Conservation (phyloP, 2,329 filamentous ascomycete species). For the Ceratocystis albifundus region DNA sequence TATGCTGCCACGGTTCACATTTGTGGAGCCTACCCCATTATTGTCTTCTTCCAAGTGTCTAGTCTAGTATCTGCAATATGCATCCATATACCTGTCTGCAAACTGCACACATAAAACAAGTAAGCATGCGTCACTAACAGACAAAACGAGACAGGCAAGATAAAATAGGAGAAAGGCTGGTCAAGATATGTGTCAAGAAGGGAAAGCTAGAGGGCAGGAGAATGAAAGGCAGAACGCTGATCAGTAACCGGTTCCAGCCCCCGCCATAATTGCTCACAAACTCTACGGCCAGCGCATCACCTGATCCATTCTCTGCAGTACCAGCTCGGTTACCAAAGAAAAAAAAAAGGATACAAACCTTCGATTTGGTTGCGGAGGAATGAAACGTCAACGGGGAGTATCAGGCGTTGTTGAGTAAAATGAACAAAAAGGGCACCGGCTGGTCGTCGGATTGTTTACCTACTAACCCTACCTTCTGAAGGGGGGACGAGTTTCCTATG, state of each 20-base stretch:
- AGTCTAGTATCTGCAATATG: neutral
- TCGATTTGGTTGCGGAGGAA: too few species aligned
- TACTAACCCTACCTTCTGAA: too few species aligned
- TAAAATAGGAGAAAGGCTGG: too few species aligned
- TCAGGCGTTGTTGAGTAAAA: too few species aligned
- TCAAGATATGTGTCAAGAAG: neutral
- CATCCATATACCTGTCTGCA: neutral
- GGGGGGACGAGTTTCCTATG: too few species aligned
- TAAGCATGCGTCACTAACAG: neutral
- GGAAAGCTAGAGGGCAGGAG: neutral
- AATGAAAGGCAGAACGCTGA: neutral
- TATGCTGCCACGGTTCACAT: conserved; percentile 13
- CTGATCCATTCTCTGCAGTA: neutral
- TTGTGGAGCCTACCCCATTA: neutral
- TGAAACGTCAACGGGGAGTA: too few species aligned
- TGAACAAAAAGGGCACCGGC: too few species aligned
- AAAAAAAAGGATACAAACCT: too few species aligned
- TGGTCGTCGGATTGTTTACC: too few species aligned
- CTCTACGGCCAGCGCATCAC: neutral
- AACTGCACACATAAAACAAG: neutral
- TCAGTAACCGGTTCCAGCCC: too few species aligned
- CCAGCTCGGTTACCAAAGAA: too few species aligned
- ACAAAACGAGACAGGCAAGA: neutral
- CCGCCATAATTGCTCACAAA: neutral
- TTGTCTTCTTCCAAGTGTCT: neutral